Conservation (phyloP, 1,139 yeast genomes). For the Meyerozyma carpophila region DNA sequence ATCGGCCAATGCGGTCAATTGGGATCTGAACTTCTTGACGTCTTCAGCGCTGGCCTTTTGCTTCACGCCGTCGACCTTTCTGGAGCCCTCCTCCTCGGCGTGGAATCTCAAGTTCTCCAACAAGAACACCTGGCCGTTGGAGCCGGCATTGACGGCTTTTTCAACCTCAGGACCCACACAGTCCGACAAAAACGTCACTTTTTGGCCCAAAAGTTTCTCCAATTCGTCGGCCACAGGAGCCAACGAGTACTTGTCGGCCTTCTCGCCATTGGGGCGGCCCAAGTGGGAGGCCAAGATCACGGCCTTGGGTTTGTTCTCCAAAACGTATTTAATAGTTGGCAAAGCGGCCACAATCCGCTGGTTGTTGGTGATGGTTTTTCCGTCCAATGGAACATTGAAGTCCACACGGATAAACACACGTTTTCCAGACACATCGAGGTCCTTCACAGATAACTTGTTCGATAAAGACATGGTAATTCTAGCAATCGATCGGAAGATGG, state of each 20-base stretch:
- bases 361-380: constrained; percentile 93
- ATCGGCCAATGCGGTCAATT: constrained; percentile 85
- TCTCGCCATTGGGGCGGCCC: constrained; percentile 97
- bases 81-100: constrained; percentile 91
- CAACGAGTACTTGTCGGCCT: constrained; percentile 74
- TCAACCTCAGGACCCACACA: constrained; percentile 88
- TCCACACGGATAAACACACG: constrained; percentile 96
- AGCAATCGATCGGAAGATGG: background rate
- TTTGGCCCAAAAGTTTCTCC: constrained; percentile 57
- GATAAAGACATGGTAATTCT: constrained; percentile 69
- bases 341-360: constrained; percentile 98
- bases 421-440: constrained; percentile 78
- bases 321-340: constrained; percentile 91
- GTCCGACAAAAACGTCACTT: constrained; percentile 77
- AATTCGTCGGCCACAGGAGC: constrained; percentile 90
- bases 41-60: constrained; percentile 81
- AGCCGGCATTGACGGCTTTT: constrained; percentile 62
- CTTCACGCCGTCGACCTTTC: constrained; percentile 81
- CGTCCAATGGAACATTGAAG: constrained; percentile 96
- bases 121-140: constrained; percentile 69
- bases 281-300: constrained; percentile 90
- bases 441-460: constrained; percentile 85
- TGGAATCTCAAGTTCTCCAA: constrained; percentile 97
- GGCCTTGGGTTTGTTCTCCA: constrained; percentile 84
- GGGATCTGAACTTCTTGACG: constrained; percentile 79